Evolutionary conservation across 169 alveolate species (phyloP).

Genomic region (Cryptosporidium canis): DNA sequence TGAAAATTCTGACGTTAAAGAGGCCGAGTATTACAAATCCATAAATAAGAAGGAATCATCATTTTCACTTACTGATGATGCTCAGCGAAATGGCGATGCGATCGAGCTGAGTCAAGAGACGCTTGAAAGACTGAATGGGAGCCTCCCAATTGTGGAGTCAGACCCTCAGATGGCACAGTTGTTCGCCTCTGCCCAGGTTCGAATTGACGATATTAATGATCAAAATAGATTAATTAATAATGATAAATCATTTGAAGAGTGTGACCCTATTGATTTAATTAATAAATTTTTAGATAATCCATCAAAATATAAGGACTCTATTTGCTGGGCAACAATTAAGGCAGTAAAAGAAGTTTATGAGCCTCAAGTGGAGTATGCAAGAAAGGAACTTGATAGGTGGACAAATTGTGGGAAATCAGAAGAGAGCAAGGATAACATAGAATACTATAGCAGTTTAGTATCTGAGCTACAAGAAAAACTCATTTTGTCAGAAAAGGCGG

Average conservation of each 20-base stretch:
- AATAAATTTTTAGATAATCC: slow-evolving; percentile 20
- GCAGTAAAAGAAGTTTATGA: slow-evolving; percentile 59
- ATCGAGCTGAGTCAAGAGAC: neutral
- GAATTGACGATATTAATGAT: slow-evolving; percentile 45
- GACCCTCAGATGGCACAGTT: slow-evolving; percentile 69
- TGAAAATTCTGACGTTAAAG: neutral
- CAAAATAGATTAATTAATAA: neutral
- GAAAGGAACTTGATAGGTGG: slow-evolving; percentile 54
- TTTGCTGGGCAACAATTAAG: slow-evolving; percentile 50
- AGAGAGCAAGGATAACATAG: slow-evolving; percentile 40
- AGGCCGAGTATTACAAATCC: neutral
- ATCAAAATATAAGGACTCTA: neutral
- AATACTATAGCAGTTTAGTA: slow-evolving; percentile 14
- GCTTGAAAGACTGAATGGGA: slow-evolving; percentile 21
- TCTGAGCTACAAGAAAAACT: slow-evolving; percentile 40
- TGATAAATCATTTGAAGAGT: neutral
- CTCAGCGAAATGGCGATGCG: neutral
- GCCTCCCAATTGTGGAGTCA: slow-evolving; percentile 25
- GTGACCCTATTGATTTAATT: slow-evolving; percentile 19
- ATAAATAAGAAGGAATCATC: neutral
- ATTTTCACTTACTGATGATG: neutral
- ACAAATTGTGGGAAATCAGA: slow-evolving; percentile 7
- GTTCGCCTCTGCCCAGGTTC: slow-evolving; percentile 64
- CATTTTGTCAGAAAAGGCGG: slow-evolving; percentile 22
- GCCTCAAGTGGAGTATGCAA: slow-evolving; percentile 59